Conservation (phyloP, 2,329 filamentous ascomycete species). For the Neonectria neomacrospora region DNA sequence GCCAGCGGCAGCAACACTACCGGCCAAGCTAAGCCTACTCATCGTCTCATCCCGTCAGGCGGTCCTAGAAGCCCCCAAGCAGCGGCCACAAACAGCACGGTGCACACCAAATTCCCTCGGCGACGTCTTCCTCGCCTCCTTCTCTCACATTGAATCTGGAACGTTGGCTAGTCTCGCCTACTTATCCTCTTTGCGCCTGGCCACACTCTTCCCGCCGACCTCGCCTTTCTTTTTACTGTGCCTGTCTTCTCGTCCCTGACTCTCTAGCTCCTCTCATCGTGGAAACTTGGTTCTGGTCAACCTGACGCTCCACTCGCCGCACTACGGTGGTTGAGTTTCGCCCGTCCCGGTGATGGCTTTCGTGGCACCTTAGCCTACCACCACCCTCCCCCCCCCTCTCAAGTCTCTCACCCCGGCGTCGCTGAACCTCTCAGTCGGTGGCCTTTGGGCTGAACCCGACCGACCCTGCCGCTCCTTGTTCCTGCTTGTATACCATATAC, state of each 20-base stretch:
- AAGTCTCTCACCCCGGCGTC: conserved; percentile 45
- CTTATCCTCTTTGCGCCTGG: conserved; percentile 43
- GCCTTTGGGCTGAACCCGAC: conserved; percentile 42
- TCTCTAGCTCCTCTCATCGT: conserved; percentile 38
- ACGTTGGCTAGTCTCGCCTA: conserved; percentile 38
- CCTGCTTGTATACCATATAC: conserved; percentile 50
- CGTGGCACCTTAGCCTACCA: conserved; percentile 51
- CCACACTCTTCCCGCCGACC: conserved; percentile 34
- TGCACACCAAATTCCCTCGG: conserved; percentile 30
- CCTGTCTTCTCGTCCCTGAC: conserved; percentile 35
- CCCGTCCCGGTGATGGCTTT: conserved; percentile 48
- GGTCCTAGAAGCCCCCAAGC: conserved; percentile 30
- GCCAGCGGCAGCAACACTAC: conserved; percentile 27
- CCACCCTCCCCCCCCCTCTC: conserved; percentile 48
- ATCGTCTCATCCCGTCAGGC: conserved; percentile 31
- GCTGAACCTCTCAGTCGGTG: conserved; percentile 45
- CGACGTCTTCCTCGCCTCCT: conserved; percentile 18
- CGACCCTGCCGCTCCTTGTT: conserved; percentile 47
- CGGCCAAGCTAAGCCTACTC: conserved; percentile 33
- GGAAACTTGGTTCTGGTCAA: conserved; percentile 36
- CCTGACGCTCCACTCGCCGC: conserved; percentile 44
- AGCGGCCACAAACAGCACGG: conserved; percentile 37
- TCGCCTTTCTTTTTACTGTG: conserved; percentile 36
- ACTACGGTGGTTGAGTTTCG: conserved; percentile 43
- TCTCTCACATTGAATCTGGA: conserved; percentile 31